Evolutionary conservation across 2,329 filamentous ascomycete species (phyloP), one percentile per base, ranked within the genome.

Genomic region (Lasiodiplodia sp.): DNA sequence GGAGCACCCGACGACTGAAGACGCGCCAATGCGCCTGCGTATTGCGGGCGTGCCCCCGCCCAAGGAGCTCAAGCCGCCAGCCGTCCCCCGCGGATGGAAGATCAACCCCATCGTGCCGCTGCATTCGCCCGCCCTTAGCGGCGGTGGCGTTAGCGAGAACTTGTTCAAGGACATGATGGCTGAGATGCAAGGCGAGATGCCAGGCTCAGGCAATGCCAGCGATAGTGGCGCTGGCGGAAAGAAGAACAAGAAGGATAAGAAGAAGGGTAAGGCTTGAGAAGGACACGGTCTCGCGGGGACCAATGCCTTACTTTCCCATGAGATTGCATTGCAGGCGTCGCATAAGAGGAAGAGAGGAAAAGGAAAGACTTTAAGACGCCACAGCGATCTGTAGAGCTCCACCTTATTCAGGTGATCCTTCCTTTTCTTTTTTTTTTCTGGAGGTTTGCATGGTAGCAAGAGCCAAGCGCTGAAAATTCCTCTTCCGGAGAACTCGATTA

Each of bases 121-220:
- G 71, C 91, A 97, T 76, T 96, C 92, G 71, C 90, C 94, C 0
- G 96, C 94, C 21, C 87, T 98, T 81, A 96, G 92, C 66, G 96
- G 96, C 10, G 96, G 96, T 12, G 96, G 96, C 44, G 93, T 98
- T 12, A 94, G 89, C 71, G 96, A 99, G 80, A 97, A 98, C 77
- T 88, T 97, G 70, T 89, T 98, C 76, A 93, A 96, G 84, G 94
- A 97, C 73, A 97, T 97, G 86, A 97, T 98, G 94, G 91, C 89
- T 76, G 93, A 96, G 83, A 97, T 98, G 93, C 84, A 86, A 72
- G 83, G 82, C 12, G 76, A 80, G 69, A 72, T 75, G 66, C 71
- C 70, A 34, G 73, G 73, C 70, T 67, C 62, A 69, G 76, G 73
- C 52, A 76, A 71, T 11, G 73, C 71, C 23, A 72, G 74, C 56